Percentiles rank a stretch among this genome's conserved stretches.
Conservation (phyloP, 805 yeast genomes). For the Metschnikowia matae region DNA sequence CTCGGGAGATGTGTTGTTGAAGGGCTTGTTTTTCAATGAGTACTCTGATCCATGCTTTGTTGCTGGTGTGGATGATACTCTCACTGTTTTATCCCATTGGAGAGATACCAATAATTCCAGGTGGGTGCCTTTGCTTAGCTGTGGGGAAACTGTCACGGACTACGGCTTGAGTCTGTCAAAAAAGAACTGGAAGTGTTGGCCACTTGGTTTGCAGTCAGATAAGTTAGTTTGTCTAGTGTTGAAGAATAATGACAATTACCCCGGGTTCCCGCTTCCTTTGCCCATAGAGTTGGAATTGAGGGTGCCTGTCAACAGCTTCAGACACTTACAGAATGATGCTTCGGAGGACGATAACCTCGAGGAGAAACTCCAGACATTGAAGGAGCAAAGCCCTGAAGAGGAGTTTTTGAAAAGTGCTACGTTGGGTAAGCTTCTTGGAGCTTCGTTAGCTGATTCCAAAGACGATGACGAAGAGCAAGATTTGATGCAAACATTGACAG, state of each 20-base stretch:
- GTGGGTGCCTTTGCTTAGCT: constrained; percentile 83
- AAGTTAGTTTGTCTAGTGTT: constrained; percentile 70
- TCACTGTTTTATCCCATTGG: constrained; percentile 75
- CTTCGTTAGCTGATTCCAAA: constrained; percentile 36
- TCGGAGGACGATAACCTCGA: constrained; percentile 26
- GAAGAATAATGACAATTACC: constrained; percentile 61
- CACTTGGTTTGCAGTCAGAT: constrained; percentile 71
- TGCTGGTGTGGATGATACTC: constrained; percentile 66
- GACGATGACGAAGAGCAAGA: constrained; percentile 34
- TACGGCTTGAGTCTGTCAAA: constrained; percentile 44
- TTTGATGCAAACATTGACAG: constrained; percentile 47
- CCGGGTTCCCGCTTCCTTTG: constrained; percentile 79
- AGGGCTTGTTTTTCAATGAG: constrained; percentile 78
- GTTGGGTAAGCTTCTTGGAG: constrained; percentile 59
- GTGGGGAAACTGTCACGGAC: constrained; percentile 41
- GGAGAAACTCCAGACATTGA: constrained; percentile 15
- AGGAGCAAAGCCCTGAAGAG: constrained; percentile 53
- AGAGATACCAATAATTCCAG: constrained; percentile 67
- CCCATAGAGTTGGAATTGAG: constrained; percentile 73
- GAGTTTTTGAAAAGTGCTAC: constrained; percentile 56
- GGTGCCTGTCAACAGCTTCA: constrained; percentile 50
- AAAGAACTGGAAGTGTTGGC: constrained; percentile 75
- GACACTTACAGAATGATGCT: constrained; percentile 20
- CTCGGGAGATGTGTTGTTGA: constrained; percentile 39
- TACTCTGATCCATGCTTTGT: constrained; percentile 88